Base-by-base conservation (phyloP, 1,139 yeast genomes). In the Pichia sp. region DNA sequence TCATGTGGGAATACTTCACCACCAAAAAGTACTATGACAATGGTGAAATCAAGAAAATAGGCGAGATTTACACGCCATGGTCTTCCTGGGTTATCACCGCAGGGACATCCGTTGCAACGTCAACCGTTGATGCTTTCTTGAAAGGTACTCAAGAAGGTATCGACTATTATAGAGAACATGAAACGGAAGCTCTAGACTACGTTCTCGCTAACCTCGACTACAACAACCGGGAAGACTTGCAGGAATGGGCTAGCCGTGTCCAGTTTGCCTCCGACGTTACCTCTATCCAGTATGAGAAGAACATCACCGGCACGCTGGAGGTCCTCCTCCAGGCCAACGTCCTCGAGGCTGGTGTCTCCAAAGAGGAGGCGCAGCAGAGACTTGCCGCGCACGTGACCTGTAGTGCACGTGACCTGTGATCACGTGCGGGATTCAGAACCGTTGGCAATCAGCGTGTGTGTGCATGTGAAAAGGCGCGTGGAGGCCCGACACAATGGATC, bases 1-100 rank as follows among this genome's bases (percentile, higher is more conserved):
- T 88, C 62, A 84, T 88, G 95, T 88, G 96, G 96, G 96, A 88
- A 56, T 75, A 84, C 59, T 88, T 86, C 66, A 88, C 96, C 5
- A 77, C 89, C 35, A 88, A 86, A 57, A 79, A 75, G 59, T 88
- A 84, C 64, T 85, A 84, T 58, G 95, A 85, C 55, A 72, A 65
- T 44, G 72, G 76, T 14, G 96, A 86, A 54, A 79, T 88, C 63
- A 84, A 83, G 60, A 69, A 74, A 52, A 78, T 88, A 48, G 96
- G 96, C 10, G 85, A 83, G 52, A 85, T 88, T 41, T 84, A 83
- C 61, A 88, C 96, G 0, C 96, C 96, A 9, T 88, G 96, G 96
- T 91, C 96, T 8, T 84, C 95, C 1, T 88, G 96, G 96, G 89
- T 85, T 15, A 69, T 86, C 38, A 74, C 79, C 20, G 78, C 78